Evolutionary conservation across 805 yeast species (phyloP), one percentile per base, ranked within the genome.

Genomic region (Wickerhamomyces mucosus): DNA sequence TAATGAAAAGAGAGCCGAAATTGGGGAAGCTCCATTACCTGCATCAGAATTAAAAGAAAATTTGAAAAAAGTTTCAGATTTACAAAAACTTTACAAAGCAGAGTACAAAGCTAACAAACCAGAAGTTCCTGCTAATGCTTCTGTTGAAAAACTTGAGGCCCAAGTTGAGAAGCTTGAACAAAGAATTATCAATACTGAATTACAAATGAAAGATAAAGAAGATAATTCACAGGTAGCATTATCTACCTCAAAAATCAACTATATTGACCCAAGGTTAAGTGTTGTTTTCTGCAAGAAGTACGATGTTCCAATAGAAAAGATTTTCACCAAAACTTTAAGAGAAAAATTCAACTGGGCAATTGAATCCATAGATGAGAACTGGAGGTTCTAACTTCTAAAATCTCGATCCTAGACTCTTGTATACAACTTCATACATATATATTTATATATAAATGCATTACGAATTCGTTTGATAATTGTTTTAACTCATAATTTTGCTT

Each of bases 311-410:
- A 79, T 89, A 33, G 96, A 89, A 56, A 88, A 83, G 56, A 64
- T 89, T 26, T 86, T 89, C 46, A 80, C 96, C 10, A 88, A 86
- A 59, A 83, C 97, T 0, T 62, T 89, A 33, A 64, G 96, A 39
- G 96, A 88, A 26, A 89, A 89, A 61, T 89, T 89, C 60, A 77
- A 73, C 28, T 89, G 97, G 97, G 97, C 97, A 19, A 79, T 89
- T 32, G 94, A 88, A 55, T 76, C 88, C 32, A 86, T 77, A 4
- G 96, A 81, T 52, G 85, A 73, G 42, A 60, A 83, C 46, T 88
- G 97, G 97, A 67, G 72, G 43, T 88, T 88, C 51, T 88, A 57
- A 31, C 6, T 6, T 7, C n/a, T n/a, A 18, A 27, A 4, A 10
- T 26, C 11, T 14, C 18, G 10, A 13, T 11, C 12, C 18, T 14